phyloP scores from a whole-genome alignment of 768 basidiomycete species.

The Scleroderma bovista region DNA sequence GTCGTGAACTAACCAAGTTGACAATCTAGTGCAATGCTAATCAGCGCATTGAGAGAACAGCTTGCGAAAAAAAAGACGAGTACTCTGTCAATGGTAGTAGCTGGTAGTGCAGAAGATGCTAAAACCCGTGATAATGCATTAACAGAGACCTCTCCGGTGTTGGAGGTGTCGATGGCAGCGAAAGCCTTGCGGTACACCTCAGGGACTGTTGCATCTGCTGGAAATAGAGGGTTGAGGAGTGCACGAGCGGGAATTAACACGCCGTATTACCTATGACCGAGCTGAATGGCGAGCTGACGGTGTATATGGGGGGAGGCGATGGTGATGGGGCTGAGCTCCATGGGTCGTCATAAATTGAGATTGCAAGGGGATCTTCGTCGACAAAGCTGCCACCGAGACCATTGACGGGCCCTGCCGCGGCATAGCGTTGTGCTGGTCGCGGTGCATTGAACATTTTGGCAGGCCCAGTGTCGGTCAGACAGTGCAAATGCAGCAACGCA shows the following conservation, averaged over 20 bases:
- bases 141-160: slow-evolving; percentile 75
- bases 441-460: slow-evolving; percentile 79
- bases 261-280: slow-evolving; percentile 56
- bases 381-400: slow-evolving; percentile 71
- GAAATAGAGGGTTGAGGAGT: slow-evolving; percentile 9
- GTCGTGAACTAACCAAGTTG: slow-evolving; percentile 75
- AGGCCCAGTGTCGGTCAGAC: background rate
- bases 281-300: slow-evolving; percentile 49
- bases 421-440: slow-evolving; percentile 65
- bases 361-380: slow-evolving; percentile 68
- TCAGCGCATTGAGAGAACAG: slow-evolving; percentile 2
- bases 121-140: slow-evolving; percentile 78
- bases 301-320: slow-evolving; percentile 54
- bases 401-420: slow-evolving; percentile 41
- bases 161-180: slow-evolving; percentile 62
- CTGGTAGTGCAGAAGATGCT: slow-evolving; percentile 71
- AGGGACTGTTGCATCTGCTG: slow-evolving; percentile 80
- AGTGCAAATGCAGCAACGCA: background rate
- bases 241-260: background rate
- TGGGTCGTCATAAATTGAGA: slow-evolving; percentile 76
- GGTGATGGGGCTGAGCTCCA: slow-evolving; percentile 76
- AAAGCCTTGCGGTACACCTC: slow-evolving; percentile 71
- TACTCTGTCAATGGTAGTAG: slow-evolving; percentile 80
- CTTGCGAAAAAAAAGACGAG: background rate
- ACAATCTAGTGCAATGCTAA: slow-evolving; percentile 59